phyloP scores from a whole-genome alignment of 768 basidiomycete species.

The Cystobasidium onofrii region DNA sequence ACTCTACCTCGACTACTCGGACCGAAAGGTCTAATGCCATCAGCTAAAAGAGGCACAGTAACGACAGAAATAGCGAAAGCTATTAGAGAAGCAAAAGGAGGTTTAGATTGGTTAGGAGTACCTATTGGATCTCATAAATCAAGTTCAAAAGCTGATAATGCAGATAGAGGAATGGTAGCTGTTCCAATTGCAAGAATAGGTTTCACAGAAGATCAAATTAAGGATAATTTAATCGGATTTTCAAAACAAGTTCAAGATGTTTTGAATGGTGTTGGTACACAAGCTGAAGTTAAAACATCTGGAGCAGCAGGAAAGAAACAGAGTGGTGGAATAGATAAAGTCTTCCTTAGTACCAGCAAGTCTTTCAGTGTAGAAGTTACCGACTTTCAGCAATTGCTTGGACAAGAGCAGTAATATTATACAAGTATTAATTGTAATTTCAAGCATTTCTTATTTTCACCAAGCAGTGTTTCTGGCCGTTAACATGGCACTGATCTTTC shows the following conservation, averaged over 20 bases:
- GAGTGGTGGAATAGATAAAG: constrained; percentile 5
- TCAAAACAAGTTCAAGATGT: background rate
- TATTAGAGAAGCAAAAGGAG: constrained; percentile 67
- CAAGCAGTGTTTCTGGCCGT: too few species aligned
- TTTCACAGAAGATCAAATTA: constrained; percentile 19
- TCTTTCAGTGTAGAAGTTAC: constrained; percentile 18
- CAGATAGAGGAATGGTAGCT: constrained; percentile 12
- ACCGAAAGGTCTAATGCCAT: constrained; percentile 91
- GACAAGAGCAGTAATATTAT: background rate
- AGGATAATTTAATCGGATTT: background rate
- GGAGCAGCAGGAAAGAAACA: constrained; percentile 16
- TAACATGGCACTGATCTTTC: too few species aligned
- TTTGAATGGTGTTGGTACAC: constrained; percentile 22
- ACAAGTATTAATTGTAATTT: background rate
- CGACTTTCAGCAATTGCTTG: background rate
- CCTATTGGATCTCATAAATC: background rate
- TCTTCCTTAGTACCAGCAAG: constrained; percentile 15
- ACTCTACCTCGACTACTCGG: constrained; percentile 70
- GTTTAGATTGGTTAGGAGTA: constrained; percentile 73
- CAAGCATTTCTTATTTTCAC: background rate
- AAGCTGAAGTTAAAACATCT: background rate
- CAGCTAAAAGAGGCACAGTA: constrained; percentile 85
- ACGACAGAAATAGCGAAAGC: constrained; percentile 78
- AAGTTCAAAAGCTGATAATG: background rate
- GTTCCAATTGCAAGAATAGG: constrained; percentile 18